Percentiles rank a stretch among this genome's conserved stretches.
Evolutionary conservation across 768 basidiomycete genomes (phyloP).

Genomic region (Suillus hirtellus): DNA sequence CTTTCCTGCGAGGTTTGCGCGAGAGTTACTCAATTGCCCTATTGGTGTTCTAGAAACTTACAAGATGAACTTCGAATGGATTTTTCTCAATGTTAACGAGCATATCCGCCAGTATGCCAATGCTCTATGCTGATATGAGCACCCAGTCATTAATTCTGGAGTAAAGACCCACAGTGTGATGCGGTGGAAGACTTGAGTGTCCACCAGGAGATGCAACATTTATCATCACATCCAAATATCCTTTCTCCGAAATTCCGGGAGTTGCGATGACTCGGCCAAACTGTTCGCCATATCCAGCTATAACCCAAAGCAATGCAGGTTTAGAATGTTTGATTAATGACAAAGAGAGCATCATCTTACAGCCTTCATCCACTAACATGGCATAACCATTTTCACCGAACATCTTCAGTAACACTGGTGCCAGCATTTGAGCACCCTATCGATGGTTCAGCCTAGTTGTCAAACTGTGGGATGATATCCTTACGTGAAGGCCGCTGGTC

Average conservation of each 20-base stretch:
- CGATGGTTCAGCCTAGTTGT: neutral
- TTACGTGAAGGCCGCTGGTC: slow-evolving; percentile 50
- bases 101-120: slow-evolving; percentile 76
- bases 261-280: slow-evolving; percentile 58
- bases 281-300: slow-evolving; percentile 51
- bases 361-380: slow-evolving; percentile 87
- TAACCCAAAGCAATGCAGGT: slow-evolving; percentile 11
- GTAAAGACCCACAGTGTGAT: slow-evolving; percentile 60
- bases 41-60: slow-evolving; percentile 26
- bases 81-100: slow-evolving; percentile 69
- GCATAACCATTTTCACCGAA: slow-evolving; percentile 77
- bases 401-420: slow-evolving; percentile 46
- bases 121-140: slow-evolving; percentile 48
- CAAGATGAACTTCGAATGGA: slow-evolving; percentile 55
- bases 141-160: slow-evolving; percentile 9
- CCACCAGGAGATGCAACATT: slow-evolving; percentile 73
- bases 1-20: slow-evolving; percentile 46
- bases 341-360: slow-evolving; percentile 39
- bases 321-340: neutral
- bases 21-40: neutral
- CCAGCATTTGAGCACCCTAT: slow-evolving; percentile 57
- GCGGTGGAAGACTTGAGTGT: slow-evolving; percentile 82
- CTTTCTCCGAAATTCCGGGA: slow-evolving; percentile 75
- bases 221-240: slow-evolving; percentile 62
- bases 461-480: neutral